Evolutionary conservation across 129 eudicot genomes (phyloP), one percentile per base, ranked within the genome.

Genomic region (Daucus carota): DNA sequence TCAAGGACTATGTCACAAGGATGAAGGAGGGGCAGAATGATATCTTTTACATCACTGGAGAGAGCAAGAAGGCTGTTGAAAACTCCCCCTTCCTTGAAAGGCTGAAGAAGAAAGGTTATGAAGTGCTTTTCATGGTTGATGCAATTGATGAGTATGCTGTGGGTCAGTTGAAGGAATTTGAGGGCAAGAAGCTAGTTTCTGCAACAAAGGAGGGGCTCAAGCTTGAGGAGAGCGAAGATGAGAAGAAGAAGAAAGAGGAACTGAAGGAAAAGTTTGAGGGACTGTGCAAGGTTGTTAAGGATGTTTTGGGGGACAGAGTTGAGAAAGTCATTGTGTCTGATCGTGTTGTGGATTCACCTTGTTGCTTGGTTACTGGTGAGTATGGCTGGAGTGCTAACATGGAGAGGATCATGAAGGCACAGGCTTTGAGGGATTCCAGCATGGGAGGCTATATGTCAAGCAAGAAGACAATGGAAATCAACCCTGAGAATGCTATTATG

Each of bases 381-480:
- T 93, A 93, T 50, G 98, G 98, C 2, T 93, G 98, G 98, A 86
- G 90, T 0, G 98, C 98, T 36, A 93, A 93, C 88, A 93, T 93
- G 98, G 98, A 93, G 63, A 83, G 98, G 50, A 93, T 93, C 76
- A 93, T 93, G 98, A 93, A 93, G 83, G 98, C 98, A 0, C 98
- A 93, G 59, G 98, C 98, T 10, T 70, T 93, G 76, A 88, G 97
- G 80, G 98, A 93, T 78, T 90, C 97, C 0, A 93, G 98, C 87
- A 93, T 93, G 98, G 96, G 90, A 44, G 97, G 97, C 0, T 93
- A 93, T 81, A 93, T 93, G 98, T 93, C 98, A 0, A 85, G 91
- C 83, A 93, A 92, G 90, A 92, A 92, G 85, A 92, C 98, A 5
- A 90, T 92, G 96, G 98, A 92, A 76, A 90, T 92, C 74, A 92